Evolutionary conservation across 768 basidiomycete genomes (phyloP), one percentile per base, ranked within the genome.

Genomic region (Pleurotus eryngii): DNA sequence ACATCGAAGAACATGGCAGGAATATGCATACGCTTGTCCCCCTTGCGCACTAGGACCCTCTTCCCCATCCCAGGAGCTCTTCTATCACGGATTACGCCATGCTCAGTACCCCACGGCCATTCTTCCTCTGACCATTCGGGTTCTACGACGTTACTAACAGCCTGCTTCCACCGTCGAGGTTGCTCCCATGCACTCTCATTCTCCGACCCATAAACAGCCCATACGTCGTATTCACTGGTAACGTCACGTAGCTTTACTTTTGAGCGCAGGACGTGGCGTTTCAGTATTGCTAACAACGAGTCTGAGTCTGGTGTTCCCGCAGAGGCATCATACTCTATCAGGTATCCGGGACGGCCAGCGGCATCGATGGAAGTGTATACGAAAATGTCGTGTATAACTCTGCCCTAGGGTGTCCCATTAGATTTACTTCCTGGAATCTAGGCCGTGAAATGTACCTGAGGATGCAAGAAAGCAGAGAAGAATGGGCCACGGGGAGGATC

Each of bases 311-410:
- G 42, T 6, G n/a, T 45, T 11, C n/a, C 80, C 1, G 80, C 68
- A 47, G 83, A 75, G 9, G 82, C 71, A 68, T 95, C 85, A 65
- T 87, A 85, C 67, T 92, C 91, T 58, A 92, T 69, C 46, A 92
- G 70, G 67, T 87, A 92, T 15, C 81, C 82, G 14, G 69, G 72
- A 18, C 76, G 70, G 11, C 82, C 75, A 39, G 51, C 3, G 14
- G 69, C 64, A 45, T 73, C 72, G 8, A 75, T 71, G 26, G 77
- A 74, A 12, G 87, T 84, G 68, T 92, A 91, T 60, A 97, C 77
- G 71, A 98, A 95, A 50, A 89, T 73, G 69, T 98, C 95, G 67
- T 94, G 87, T 46, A 97, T 75, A 27, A 98, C 85, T 67, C 95
- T 82, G 40, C 96, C 96, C 94, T 95, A 64, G 18, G 65, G 35